Percentiles rank a stretch among this genome's conserved stretches.
phyloP scores from a whole-genome alignment of 495 filamentous ascomycete species.

The Aspergillus leporis region DNA sequence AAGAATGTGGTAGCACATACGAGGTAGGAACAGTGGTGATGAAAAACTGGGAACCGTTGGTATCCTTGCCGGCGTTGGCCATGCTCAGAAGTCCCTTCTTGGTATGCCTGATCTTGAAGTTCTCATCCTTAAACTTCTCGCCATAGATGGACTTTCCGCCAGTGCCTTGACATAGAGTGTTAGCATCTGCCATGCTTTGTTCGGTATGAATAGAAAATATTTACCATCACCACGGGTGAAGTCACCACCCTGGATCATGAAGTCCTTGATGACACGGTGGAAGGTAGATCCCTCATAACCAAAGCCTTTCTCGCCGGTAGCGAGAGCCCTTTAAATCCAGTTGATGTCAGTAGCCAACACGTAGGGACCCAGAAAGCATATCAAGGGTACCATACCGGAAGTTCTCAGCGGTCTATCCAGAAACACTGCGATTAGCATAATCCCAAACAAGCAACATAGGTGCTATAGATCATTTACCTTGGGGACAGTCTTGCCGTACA shows the following conservation, averaged over 20 bases:
- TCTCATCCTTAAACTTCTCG: slow-evolving; percentile 93
- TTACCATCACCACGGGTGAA: slow-evolving; percentile 89
- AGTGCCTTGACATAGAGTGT: slow-evolving; percentile 54
- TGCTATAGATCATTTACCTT: slow-evolving; percentile 51
- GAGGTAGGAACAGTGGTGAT: slow-evolving; percentile 83
- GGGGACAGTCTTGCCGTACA: slow-evolving; percentile 98
- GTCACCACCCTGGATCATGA: slow-evolving; percentile 99
- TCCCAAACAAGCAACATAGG: neutral
- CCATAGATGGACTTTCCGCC: slow-evolving; percentile 99
- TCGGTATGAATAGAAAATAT: slow-evolving; percentile 4
- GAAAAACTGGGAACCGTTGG: slow-evolving; percentile 99
- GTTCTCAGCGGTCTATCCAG: slow-evolving; percentile 81
- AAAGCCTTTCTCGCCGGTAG: slow-evolving; percentile 95
- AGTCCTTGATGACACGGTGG: slow-evolving; percentile 97
- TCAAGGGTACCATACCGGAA: slow-evolving; percentile 63
- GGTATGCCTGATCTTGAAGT: slow-evolving; percentile 97
- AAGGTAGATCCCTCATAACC: slow-evolving; percentile 94
- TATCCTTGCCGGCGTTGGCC: slow-evolving; percentile 97
- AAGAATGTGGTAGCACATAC: slow-evolving; percentile 49
- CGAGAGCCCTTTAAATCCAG: slow-evolving; percentile 64
- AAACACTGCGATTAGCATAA: slow-evolving; percentile 12
- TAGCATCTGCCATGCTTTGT: slow-evolving; percentile 1
- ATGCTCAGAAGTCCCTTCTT: slow-evolving; percentile 71
- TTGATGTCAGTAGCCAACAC: slow-evolving; percentile 11
- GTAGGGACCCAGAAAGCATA: neutral